Conservation (phyloP, 2,329 filamentous ascomycete genomes). For the Ilyonectria sp. region DNA sequence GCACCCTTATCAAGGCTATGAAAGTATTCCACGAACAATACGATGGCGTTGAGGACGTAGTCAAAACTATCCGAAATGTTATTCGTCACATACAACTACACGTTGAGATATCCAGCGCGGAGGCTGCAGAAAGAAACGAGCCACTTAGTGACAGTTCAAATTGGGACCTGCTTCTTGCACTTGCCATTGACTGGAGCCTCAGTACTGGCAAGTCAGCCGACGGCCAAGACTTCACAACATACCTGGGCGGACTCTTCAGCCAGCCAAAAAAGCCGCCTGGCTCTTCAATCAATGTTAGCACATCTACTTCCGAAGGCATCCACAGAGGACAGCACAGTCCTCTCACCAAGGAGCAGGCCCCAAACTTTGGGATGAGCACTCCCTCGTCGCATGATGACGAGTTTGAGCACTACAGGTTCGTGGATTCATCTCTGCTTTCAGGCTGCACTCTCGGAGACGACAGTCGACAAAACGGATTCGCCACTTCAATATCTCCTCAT, state of each 20-base stretch:
- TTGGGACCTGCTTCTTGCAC: conserved; percentile 2
- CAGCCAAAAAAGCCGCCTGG: not conserved
- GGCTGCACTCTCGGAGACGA: not conserved
- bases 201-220: conserved; percentile 3
- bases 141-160: not conserved
- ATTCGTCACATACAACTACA: not conserved
- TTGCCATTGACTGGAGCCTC: conserved; percentile 16
- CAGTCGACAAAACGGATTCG: not conserved
- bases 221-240: not conserved
- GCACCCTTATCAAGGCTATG: not conserved
- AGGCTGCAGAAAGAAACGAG: not conserved
- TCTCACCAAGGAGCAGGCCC: not conserved
- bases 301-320: not conserved
- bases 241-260: not conserved
- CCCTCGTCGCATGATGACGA: not conserved
- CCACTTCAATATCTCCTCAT: not conserved
- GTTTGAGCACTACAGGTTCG: not conserved
- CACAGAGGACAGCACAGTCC: not conserved
- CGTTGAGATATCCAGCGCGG: no score
- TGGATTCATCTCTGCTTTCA: not conserved
- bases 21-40: conserved; percentile 18
- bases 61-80: conserved; percentile 2
- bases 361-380: not conserved
- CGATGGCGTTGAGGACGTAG: conserved; percentile 7
- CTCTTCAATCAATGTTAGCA: not conserved